phyloP scores from a whole-genome alignment of 257 asterid genomes.

The Ajuga chamaepitys region DNA sequence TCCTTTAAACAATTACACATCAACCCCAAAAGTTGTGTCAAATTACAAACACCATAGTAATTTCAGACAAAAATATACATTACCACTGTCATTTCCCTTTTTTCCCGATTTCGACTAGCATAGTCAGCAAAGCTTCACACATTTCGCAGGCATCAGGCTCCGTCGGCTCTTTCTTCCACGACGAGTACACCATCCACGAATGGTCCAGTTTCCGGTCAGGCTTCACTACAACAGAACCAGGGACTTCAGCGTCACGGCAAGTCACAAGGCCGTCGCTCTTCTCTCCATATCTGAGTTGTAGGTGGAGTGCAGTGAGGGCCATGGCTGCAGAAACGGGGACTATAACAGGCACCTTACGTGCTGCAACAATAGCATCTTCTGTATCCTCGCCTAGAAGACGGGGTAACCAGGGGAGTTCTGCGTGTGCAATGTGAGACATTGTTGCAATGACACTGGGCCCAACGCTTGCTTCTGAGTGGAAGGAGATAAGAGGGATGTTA shows the following conservation, averaged over 20 bases:
- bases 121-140: constrained; percentile 81
- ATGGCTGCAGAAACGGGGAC: constrained; percentile 76
- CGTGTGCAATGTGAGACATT: constrained; percentile 84
- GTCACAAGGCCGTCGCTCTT: constrained; percentile 95
- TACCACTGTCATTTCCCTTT: background rate
- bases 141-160: constrained; percentile 66
- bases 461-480: constrained; percentile 71
- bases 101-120: constrained; percentile 61
- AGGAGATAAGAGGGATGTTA: constrained; percentile 67
- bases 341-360: constrained; percentile 59
- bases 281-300: constrained; percentile 78
- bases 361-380: constrained; percentile 30
- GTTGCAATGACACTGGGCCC: constrained; percentile 62
- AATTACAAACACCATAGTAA: too few species aligned
- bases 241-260: constrained; percentile 93
- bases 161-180: constrained; percentile 52
- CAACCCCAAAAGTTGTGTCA: too few species aligned
- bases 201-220: constrained; percentile 77
- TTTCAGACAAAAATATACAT: too few species aligned
- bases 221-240: constrained; percentile 79
- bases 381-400: constrained; percentile 25
- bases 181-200: constrained; percentile 87
- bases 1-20: too few species aligned
- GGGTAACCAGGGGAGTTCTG: constrained; percentile 78
- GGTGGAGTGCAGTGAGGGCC: constrained; percentile 71